Evolutionary conservation across 805 yeast genomes (phyloP), one percentile per base, ranked within the genome.

Genomic region (Blastobotrys parvus): DNA sequence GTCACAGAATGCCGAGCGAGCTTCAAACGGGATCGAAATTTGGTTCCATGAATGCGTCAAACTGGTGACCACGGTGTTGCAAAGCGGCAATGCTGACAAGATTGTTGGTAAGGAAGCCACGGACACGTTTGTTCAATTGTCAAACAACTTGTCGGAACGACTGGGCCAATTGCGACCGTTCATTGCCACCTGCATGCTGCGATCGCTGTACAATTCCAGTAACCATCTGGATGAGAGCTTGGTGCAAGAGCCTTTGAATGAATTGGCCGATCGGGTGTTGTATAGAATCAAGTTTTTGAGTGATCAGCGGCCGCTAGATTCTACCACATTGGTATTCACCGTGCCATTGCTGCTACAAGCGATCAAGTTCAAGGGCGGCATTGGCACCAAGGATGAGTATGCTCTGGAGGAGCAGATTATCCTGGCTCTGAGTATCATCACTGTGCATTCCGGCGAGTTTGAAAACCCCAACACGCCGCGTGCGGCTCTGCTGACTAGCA

Each of bases 361-460:
- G 5, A 65, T 88, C 50, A 77, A 77, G 43, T n/a, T n/a, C n/a
- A 45, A 43, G 2, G 19, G 94, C 46, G 80, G 77, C 44, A 62
- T 52, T 10, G 54, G 49, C 4, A 43, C 53, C 25, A 39, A 30
- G 16, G 44, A 46, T 23, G 94, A 85, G 23, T 90, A 86, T 43
- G 95, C 85, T n/a, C 88, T 83, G 57, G 96, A 89, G 60, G 97
- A 88, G 58, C 90, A 85, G 53, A 66, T 88, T 39, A 61, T 83
- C 39, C 65, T 90, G 45, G 82, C 90, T 0, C 62, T 89, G 53
- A 94, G 85, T 55, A 78, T 88, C 33, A 68, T 90, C 10, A 51
- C 62, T 0, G 43, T 69, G 78, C 33, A 72, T 73, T 57, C 68
- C 6, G 60, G 50, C n/a, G 60, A 53, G 16, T 51, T 92, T 57